Base-by-base conservation (phyloP, 441 rosid genomes). In the Jatropha podagrica region DNA sequence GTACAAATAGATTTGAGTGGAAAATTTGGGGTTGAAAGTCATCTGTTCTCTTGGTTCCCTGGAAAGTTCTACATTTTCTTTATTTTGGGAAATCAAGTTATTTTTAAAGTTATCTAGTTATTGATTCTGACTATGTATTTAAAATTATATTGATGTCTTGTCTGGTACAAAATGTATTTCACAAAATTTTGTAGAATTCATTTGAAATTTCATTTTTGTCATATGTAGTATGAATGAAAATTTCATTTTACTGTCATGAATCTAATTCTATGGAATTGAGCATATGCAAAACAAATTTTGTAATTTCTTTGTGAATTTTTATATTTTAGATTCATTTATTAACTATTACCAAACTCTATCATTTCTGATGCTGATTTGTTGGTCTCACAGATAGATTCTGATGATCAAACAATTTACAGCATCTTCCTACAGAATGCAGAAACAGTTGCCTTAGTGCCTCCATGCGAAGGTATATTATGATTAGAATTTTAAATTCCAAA, bases 401-500 rank as follows among this genome's bases (percentile, higher is more conserved):
- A 85, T 63, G 80, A 84, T 72, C 73, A 75, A 72, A 79, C 68
- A 4, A 14, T 54, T 62, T 92, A 78, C 82, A 86, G 88, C 82
- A 91, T 85, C 76, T 84, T 92, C 73, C 81, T 92, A 58, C 98
- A 95, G 81, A 95, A 91, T 79, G 97, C 91, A 4, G 97, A 95
- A 79, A 95, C 97, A 4, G 96, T 91, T 64, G 92, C 94, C 44
- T 80, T 95, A 56, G 80, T 92, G 61, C 76, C 86, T 84, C 90
- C 97, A 17, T 77, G 58, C 58, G 74, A 83, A 91, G 96, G 96
- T 92, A 71, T 70, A 51, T 65, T 68, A 48, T 7, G 72, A 59
- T 46, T 51, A 41, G 23, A 58, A 70, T 17, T 37, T 32, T 67
- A 71, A 46, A 44, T 59, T 58, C 75, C 61, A 48, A 55, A 75